Percentiles rank a stretch among this genome's conserved stretches.
Evolutionary conservation across 345 rosid species (phyloP).

Genomic region (Eucalyptus viminalis): DNA sequence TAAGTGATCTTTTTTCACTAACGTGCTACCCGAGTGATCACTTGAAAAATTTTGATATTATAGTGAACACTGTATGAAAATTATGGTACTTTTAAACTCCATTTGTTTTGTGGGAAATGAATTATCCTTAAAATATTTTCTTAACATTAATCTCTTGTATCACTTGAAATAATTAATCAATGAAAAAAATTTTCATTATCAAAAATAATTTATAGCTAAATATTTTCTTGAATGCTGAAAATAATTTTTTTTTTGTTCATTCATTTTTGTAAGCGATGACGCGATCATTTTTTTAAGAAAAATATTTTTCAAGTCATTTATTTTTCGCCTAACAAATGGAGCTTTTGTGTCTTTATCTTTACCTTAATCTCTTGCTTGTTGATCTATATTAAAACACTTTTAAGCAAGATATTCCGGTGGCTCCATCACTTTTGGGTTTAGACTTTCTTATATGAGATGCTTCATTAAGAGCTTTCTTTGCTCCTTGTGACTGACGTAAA

Average conservation of each 20-base stretch:
- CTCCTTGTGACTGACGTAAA: background rate
- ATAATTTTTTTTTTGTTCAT: too few relatives aligned
- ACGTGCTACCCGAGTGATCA: background rate
- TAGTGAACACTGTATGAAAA: fast-evolving
- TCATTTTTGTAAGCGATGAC: too few relatives aligned
- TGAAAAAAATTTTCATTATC: too few relatives aligned
- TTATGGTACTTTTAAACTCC: fast-evolving
- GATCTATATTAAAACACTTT: background rate
- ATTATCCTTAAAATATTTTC: too few relatives aligned
- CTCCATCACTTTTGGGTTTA: background rate
- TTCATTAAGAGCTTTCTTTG: background rate
- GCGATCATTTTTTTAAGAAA: fast-evolving
- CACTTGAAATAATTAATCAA: too few relatives aligned
- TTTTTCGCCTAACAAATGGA: fast-evolving
- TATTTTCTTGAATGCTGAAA: fast-evolving
- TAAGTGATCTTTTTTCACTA: too few relatives aligned
- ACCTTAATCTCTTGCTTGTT: background rate
- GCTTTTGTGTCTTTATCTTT: fast-evolving
- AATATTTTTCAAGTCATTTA: too few relatives aligned
- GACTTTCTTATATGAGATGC: background rate
- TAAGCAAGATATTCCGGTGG: background rate
- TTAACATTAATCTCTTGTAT: fast-evolving
- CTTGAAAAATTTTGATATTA: fast-evolving
- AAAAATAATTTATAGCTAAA: too few relatives aligned
- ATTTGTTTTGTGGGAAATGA: fast-evolving